A percentile compares a stretch with the other conserved stretches of the same genome.
Conservation (phyloP, 202 grass and related monocot species). For the Setaria viridis region DNA sequence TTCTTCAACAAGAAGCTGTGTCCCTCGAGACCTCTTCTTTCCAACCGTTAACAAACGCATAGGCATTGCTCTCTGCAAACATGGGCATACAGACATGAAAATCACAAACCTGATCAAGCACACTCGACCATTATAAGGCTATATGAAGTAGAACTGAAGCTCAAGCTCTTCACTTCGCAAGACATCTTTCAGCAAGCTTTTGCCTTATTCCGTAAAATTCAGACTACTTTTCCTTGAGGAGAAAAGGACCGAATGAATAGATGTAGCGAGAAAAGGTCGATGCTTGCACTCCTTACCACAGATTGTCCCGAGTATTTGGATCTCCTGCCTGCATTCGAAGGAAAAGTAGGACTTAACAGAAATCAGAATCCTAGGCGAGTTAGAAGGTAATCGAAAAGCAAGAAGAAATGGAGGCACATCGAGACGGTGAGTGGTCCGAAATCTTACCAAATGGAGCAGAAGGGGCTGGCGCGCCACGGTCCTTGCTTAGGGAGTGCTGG, state of each 20-base stretch:
- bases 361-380: not conserved
- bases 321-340: constrained; percentile 49
- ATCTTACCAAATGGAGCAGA: constrained; percentile 43
- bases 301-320: constrained; percentile 85
- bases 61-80: constrained; percentile 73
- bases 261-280: not conserved
- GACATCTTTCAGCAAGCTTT: not conserved
- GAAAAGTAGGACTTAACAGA: not conserved
- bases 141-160: not conserved
- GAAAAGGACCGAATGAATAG: constrained; percentile 1
- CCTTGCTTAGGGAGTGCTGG: constrained; percentile 39
- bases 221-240: not conserved
- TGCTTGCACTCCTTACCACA: constrained; percentile 54
- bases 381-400: not conserved
- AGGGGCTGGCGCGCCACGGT: constrained; percentile 28
- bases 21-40: constrained; percentile 86
- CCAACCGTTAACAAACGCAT: constrained; percentile 80
- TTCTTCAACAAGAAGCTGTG: constrained; percentile 84
- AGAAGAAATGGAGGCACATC: not conserved
- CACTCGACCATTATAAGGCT: not conserved
- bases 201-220: not conserved
- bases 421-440: not conserved
- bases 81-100: not conserved
- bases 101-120: not conserved
- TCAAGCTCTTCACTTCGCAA: not conserved